Conservation (phyloP, 371 early-diverging fungal genomes). For the Rhizopus arrhizus region DNA sequence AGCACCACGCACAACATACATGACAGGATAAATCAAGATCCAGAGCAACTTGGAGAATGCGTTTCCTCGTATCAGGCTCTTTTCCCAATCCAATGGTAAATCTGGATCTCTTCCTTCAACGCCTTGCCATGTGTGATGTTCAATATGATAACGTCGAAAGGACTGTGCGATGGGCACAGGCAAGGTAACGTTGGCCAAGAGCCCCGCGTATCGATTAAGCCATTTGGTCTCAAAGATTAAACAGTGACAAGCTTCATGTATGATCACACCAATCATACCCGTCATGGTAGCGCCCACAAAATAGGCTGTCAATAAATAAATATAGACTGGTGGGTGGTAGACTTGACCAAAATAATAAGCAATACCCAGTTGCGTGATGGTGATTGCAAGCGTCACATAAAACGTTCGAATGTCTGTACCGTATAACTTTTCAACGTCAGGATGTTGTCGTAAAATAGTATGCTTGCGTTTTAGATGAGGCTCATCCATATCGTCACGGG, state of each 20-base stretch:
- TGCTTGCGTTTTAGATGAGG: conserved; percentile 92
- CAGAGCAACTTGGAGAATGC: conserved; percentile 75
- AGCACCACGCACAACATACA: conserved; percentile 89
- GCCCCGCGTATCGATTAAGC: conserved; percentile 79
- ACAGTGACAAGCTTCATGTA: conserved; percentile 93
- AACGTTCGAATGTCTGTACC: conserved; percentile 83
- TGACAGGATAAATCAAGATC: conserved; percentile 85
- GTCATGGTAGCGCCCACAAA: conserved; percentile 84
- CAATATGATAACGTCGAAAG: conserved; percentile 93
- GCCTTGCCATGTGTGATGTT: conserved; percentile 96
- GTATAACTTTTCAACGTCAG: conserved; percentile 86
- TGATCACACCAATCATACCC: conserved; percentile 74
- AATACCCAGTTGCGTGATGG: conserved; percentile 71
- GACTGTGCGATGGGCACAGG: conserved; percentile 82
- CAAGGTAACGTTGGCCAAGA: conserved; percentile 85
- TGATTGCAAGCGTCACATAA: conserved; percentile 68
- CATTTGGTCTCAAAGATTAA: conserved; percentile 71
- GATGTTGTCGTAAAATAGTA: conserved; percentile 84
- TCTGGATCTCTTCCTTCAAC: conserved; percentile 95
- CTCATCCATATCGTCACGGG: conserved; percentile 89
- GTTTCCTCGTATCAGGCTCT: conserved; percentile 76
- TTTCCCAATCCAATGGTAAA: conserved; percentile 89
- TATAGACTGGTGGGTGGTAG: conserved; percentile 60
- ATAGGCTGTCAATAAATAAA: conserved; percentile 69
- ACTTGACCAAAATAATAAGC: conserved; percentile 81